These are phyloP conservation scores for Neodidymelliopsis sp. DNA, from an alignment of 2,329 filamentous ascomycete genomes.

Conservation along the genomic window DNA sequence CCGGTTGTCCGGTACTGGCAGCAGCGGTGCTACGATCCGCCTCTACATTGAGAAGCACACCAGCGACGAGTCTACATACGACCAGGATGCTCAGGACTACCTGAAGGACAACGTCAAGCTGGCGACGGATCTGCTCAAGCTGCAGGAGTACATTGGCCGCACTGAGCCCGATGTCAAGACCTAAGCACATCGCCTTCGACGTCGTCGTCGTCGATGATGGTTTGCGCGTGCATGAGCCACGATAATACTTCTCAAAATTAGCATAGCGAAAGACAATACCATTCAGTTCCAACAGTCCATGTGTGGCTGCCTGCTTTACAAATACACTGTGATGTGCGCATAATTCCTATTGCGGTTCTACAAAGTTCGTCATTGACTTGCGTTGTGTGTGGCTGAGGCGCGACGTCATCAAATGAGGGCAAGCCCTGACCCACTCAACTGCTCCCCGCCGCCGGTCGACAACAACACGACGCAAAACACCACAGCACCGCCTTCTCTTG, in stretches of 20 bases:
- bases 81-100: conserved; percentile 88
- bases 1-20: conserved; percentile 92
- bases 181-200: conserved; percentile 54
- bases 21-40: conserved; percentile 93
- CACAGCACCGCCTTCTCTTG: background rate
- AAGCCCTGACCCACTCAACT: conserved; percentile 10
- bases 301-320: background rate
- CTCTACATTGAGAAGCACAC: conserved; percentile 98
- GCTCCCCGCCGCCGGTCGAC: conserved; percentile 13
- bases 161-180: conserved; percentile 97
- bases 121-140: conserved; percentile 83
- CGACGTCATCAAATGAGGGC: conserved; percentile 12
- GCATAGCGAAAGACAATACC: conserved; percentile 21
- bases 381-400: conserved; percentile 13
- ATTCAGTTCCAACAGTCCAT: conserved; percentile 5
- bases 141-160: conserved; percentile 91
- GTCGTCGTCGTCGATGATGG: conserved; percentile 1
- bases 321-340: background rate
- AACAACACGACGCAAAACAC: conserved; percentile 8
- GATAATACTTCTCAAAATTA: conserved; percentile 15
- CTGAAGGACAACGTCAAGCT: conserved; percentile 88
- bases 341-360: background rate
- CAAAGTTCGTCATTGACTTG: conserved; percentile 11
- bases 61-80: conserved; percentile 78
- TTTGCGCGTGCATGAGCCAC: conserved; percentile 17